phyloP scores from a whole-genome alignment of 306 rosid genomes.

The Pterocarpus macrocarpus region DNA sequence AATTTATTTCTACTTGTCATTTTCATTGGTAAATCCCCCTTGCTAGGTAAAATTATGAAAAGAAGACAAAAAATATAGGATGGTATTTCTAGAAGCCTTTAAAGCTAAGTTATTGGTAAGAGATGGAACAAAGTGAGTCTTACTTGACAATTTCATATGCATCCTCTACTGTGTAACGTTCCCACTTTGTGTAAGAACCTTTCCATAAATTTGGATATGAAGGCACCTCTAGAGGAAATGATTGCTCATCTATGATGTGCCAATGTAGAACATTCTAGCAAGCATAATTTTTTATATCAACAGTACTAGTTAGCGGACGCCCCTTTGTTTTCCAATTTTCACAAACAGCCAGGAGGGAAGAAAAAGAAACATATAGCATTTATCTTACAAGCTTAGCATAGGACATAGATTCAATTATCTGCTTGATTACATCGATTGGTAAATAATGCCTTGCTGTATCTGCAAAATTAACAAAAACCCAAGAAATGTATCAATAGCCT shows the following conservation, averaged over 20 bases:
- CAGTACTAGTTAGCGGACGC: slow-evolving; percentile 37
- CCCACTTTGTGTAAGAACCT: slow-evolving; percentile 86
- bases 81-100: background rate
- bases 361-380: slow-evolving; percentile 39
- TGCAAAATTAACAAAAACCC: slow-evolving; percentile 56
- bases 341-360: slow-evolving; percentile 25
- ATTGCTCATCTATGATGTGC: slow-evolving; percentile 85
- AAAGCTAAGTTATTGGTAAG: slow-evolving; percentile 34
- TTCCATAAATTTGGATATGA: slow-evolving; percentile 90
- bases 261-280: slow-evolving; percentile 97
- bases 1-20: slow-evolving; percentile 7
- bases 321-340: slow-evolving; percentile 38
- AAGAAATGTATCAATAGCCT: slow-evolving; percentile 46
- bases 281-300: slow-evolving; percentile 57
- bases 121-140: slow-evolving; percentile 50
- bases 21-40: slow-evolving; percentile 8
- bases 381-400: slow-evolving; percentile 90
- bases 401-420: slow-evolving; percentile 90
- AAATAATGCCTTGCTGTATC: slow-evolving; percentile 97
- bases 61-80: background rate
- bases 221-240: slow-evolving; percentile 95
- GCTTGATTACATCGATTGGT: slow-evolving; percentile 83
- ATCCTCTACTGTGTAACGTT: slow-evolving; percentile 93
- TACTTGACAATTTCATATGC: slow-evolving; percentile 94
- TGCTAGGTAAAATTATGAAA: background rate